These are phyloP conservation scores for Erythrophleum ivorense DNA, from an alignment of 331 rosid species.

Conservation along the genomic window DNA sequence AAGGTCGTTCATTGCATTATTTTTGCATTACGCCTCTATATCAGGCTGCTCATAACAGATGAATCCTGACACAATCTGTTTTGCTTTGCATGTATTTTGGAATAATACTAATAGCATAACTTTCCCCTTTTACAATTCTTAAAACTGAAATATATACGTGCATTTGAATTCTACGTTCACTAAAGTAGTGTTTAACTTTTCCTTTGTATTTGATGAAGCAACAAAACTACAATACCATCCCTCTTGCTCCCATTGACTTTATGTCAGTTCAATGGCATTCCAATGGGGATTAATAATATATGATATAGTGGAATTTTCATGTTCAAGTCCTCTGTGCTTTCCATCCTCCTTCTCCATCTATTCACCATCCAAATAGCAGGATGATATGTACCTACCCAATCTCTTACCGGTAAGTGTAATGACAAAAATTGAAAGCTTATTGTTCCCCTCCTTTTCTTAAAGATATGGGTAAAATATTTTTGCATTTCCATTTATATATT, in stretches of 20 bases:
- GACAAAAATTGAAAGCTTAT: not conserved
- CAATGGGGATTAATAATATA: too few species aligned
- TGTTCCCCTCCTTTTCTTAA: not conserved
- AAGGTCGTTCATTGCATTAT: not conserved
- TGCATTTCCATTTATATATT: not conserved
- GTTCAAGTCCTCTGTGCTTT: not conserved
- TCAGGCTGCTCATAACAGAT: not conserved
- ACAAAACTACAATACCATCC: not conserved
- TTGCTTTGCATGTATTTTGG: not conserved
- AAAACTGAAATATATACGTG: too few species aligned
- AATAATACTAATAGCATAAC: too few species aligned
- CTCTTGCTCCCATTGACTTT: not conserved
- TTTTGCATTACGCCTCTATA: not conserved
- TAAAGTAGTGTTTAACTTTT: too few species aligned
- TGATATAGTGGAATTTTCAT: too few species aligned
- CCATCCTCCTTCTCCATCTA: slow-evolving; percentile 9
- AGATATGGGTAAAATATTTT: not conserved
- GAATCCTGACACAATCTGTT: not conserved
- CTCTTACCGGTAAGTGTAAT: not conserved
- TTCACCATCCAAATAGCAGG: slow-evolving; percentile 3
- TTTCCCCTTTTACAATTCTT: not conserved
- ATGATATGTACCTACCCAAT: not conserved
- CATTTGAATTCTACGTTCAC: not conserved
- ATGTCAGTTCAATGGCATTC: too few species aligned
- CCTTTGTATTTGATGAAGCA: not conserved